A percentile compares a stretch with the other conserved stretches of the same genome.
Evolutionary conservation across 441 rosid genomes (phyloP).

Genomic region (Populus hybrid): DNA sequence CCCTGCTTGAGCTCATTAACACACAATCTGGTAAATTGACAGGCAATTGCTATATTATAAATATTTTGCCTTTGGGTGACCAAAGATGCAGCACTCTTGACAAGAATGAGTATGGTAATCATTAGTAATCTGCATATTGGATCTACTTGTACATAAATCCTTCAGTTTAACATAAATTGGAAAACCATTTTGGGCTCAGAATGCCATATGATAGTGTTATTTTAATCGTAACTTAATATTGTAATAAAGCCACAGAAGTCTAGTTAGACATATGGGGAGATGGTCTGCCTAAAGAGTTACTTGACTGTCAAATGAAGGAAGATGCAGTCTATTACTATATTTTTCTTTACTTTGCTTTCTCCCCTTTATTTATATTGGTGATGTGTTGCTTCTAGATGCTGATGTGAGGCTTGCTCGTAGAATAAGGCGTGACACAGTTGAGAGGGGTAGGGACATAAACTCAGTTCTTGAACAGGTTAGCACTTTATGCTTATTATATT

Average conservation of each 20-base stretch:
- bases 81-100: too few relatives aligned
- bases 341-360: neutral
- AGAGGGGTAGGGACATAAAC: slow-evolving; percentile 83
- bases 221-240: neutral
- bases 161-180: neutral
- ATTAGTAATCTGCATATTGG: neutral
- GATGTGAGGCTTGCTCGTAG: slow-evolving; percentile 97
- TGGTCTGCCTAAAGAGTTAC: neutral
- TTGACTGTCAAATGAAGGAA: neutral
- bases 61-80: too few relatives aligned
- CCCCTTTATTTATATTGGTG: slow-evolving; percentile 14
- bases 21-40: too few relatives aligned
- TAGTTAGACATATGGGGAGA: neutral
- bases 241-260: neutral
- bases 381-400: slow-evolving; percentile 59
- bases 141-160: neutral
- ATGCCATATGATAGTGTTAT: neutral
- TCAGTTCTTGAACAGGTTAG: slow-evolving; percentile 90
- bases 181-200: neutral
- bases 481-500: neutral
- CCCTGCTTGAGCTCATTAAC: too few relatives aligned
- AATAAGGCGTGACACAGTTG: slow-evolving; percentile 85
- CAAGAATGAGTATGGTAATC: neutral
- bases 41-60: too few relatives aligned
- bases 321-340: neutral